A percentile compares a stretch with the other conserved stretches of the same genome.
These are phyloP conservation scores for Ustulina deusta DNA, from an alignment of 2,329 filamentous ascomycete species.

Conservation along the genomic window DNA sequence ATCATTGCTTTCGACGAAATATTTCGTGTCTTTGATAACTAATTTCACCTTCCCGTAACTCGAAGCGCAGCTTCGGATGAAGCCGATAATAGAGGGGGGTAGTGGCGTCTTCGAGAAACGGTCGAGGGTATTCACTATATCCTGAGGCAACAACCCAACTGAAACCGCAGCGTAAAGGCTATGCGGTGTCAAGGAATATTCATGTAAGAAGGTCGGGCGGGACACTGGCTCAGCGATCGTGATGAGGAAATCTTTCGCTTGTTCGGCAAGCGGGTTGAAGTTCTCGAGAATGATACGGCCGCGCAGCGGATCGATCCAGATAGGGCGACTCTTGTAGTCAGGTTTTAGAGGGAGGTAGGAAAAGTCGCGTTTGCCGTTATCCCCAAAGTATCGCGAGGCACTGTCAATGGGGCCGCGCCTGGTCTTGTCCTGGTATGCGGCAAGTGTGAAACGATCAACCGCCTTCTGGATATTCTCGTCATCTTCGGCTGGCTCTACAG, in stretches of 20 bases:
- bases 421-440: conserved; percentile 62
- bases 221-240: conserved; percentile 95
- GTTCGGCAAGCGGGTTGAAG: conserved; percentile 86
- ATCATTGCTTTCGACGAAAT: conserved; percentile 93
- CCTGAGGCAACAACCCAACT: conserved; percentile 87
- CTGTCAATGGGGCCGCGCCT: conserved; percentile 55
- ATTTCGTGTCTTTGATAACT: conserved; percentile 93
- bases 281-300: conserved; percentile 93
- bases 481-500: conserved; percentile 62
- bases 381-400: conserved; percentile 61
- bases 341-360: conserved; percentile 85
- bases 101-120: conserved; percentile 89
- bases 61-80: conserved; percentile 82
- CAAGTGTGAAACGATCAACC: conserved; percentile 70
- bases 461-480: conserved; percentile 68
- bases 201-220: conserved; percentile 89
- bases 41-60: conserved; percentile 97
- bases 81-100: conserved; percentile 81
- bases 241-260: conserved; percentile 93
- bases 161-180: conserved; percentile 96
- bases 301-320: conserved; percentile 92
- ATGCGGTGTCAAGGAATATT: conserved; percentile 91
- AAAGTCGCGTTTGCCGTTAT: conserved; percentile 71
- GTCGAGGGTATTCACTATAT: conserved; percentile 91
- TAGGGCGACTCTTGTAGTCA: conserved; percentile 87